These are phyloP conservation scores for Fusarium duplospermum DNA, from an alignment of 2,329 filamentous ascomycete genomes.

Conservation along the genomic window DNA sequence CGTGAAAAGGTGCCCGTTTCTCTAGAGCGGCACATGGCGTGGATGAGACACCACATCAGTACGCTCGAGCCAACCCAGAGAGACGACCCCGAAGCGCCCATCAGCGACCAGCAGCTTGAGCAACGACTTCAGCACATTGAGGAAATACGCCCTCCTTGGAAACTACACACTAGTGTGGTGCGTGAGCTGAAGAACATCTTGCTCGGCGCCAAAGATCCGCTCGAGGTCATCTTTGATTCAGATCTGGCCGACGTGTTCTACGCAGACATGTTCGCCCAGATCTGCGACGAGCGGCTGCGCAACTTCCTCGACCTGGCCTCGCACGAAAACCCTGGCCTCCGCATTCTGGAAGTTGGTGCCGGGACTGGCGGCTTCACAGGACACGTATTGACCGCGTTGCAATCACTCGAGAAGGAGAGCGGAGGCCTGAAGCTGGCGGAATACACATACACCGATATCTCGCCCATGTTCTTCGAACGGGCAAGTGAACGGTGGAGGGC, in stretches of 20 bases:
- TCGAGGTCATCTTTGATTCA: conserved; percentile 6
- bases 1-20: background rate
- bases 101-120: background rate
- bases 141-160: conserved; percentile 5
- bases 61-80: background rate
- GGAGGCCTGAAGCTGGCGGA: conserved; percentile 35
- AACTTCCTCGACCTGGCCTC: background rate
- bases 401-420: conserved; percentile 1
- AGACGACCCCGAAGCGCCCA: background rate
- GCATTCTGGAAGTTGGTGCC: conserved; percentile 11
- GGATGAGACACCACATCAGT: conserved; percentile 13
- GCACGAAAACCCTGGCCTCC: conserved; percentile 2
- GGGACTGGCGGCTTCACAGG: conserved; percentile 9
- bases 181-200: conserved; percentile 2
- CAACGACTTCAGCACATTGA: background rate
- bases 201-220: background rate
- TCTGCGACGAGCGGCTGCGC: background rate
- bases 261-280: background rate
- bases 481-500: conserved; percentile 30
- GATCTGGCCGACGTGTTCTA: conserved; percentile 15
- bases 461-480: conserved; percentile 47
- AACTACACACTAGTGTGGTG: background rate
- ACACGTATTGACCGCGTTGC: background rate
- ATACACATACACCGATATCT: conserved; percentile 57
- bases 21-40: conserved; percentile 1